A percentile compares a stretch with the other conserved stretches of the same genome.
phyloP scores from a whole-genome alignment of 129 eudicot species.

The Escallonia herrerae region DNA sequence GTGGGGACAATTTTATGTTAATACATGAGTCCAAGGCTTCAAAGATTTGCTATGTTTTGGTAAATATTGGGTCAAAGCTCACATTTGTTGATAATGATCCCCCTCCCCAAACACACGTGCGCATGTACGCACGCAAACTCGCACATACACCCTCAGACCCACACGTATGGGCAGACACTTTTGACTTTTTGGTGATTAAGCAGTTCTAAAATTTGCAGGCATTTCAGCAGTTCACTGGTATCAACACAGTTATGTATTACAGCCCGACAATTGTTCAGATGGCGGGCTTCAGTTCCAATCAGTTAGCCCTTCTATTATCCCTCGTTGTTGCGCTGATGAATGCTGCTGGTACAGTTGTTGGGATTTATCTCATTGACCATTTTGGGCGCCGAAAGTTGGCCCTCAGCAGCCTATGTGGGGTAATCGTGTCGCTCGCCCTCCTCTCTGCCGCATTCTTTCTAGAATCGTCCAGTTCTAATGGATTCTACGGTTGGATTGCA shows the following conservation, averaged over 20 bases:
- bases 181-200: no score
- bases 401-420: slow-evolving; percentile 68
- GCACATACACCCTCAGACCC: no score
- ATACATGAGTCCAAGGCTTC: no score
- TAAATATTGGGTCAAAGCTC: no score
- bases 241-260: slow-evolving; percentile 79
- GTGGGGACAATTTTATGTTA: no score
- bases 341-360: slow-evolving; percentile 67
- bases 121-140: no score
- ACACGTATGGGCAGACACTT: no score
- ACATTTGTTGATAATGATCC: no score
- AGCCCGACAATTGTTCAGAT: slow-evolving; percentile 84
- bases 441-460: slow-evolving; percentile 60
- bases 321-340: slow-evolving; percentile 72
- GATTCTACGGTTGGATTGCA: slow-evolving; percentile 66
- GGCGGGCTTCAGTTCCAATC: slow-evolving; percentile 87
- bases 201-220: slow-evolving; percentile 30
- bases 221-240: slow-evolving; percentile 71
- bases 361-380: slow-evolving; percentile 85
- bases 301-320: slow-evolving; percentile 77
- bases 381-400: slow-evolving; percentile 76
- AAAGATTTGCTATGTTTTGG: no score
- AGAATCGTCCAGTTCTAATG: slow-evolving; percentile 32
- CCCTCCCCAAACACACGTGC: no score
- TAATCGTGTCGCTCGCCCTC: slow-evolving; percentile 53